Conservation (phyloP, 495 filamentous ascomycete genomes). For the Penicillium roqueforti region DNA sequence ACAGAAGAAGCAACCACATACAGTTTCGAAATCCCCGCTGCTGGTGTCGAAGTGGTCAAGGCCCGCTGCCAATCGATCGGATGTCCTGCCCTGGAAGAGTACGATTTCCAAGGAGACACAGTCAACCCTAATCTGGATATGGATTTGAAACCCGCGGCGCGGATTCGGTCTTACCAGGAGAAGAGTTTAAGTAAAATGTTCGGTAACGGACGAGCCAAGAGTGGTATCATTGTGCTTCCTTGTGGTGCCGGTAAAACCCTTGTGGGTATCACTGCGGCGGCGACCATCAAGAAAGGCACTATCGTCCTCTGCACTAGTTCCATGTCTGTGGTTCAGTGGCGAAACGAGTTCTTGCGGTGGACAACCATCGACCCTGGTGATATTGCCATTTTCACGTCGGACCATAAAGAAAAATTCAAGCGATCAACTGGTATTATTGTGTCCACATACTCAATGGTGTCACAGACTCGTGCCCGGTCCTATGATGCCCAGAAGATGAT, state of each 20-base stretch:
- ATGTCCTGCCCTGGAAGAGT: conserved; percentile 89
- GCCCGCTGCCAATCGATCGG: conserved; percentile 84
- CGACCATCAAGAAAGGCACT: conserved; percentile 93
- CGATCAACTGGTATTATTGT: conserved; percentile 92
- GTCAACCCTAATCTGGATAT: conserved; percentile 88
- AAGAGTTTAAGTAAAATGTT: conserved; percentile 99
- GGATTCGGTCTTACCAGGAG: conserved; percentile 72
- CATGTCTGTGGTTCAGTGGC: conserved; percentile 98
- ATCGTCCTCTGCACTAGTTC: conserved; percentile 95
- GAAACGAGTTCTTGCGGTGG: conserved; percentile 94
- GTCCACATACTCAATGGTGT: conserved; percentile 98
- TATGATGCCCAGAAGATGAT: conserved; percentile 97
- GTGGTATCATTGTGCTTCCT: conserved; percentile 94
- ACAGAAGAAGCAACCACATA: conserved; percentile 79
- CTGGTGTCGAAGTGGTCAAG: conserved; percentile 77
- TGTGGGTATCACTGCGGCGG: conserved; percentile 94
- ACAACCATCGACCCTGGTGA: conserved; percentile 93
- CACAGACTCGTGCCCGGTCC: conserved; percentile 76
- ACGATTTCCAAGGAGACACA: conserved; percentile 94
- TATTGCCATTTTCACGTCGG: conserved; percentile 91
- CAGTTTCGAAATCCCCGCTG: conserved; percentile 84
- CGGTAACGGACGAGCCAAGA: conserved; percentile 92
- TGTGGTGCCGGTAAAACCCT: conserved; percentile 97
- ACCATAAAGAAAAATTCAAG: conserved; percentile 85
- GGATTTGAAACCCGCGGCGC: conserved; percentile 60